Conservation (phyloP, 2,329 filamentous ascomycete genomes). For the Colletotrichum australisinense region DNA sequence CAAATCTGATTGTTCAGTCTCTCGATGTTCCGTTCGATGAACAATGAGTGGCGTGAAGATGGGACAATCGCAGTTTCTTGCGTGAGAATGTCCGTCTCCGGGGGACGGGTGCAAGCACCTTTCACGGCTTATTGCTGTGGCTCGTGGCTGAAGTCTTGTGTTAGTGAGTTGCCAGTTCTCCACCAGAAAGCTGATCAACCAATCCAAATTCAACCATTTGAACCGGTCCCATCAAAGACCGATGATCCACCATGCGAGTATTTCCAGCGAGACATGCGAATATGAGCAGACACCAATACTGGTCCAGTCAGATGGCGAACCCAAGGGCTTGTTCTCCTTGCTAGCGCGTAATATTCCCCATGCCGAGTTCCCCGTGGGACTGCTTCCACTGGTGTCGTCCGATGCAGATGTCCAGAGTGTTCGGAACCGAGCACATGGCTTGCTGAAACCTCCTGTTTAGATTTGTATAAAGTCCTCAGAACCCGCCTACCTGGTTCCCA, state of each 20-base stretch:
- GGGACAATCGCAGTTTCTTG: background rate
- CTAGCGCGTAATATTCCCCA: background rate
- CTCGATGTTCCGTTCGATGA: background rate
- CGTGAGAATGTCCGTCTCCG: background rate
- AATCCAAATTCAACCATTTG: background rate
- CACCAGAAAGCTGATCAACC: background rate
- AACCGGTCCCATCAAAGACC: background rate
- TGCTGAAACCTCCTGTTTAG: background rate
- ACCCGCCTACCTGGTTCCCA: background rate
- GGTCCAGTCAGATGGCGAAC: background rate
- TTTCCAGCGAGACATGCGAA: background rate
- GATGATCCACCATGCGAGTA: background rate
- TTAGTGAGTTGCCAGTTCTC: background rate
- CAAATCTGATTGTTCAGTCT: background rate
- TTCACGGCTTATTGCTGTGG: background rate
- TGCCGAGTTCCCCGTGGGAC: background rate
- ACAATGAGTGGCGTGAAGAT: background rate
- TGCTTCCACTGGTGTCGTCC: background rate
- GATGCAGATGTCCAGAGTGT: background rate
- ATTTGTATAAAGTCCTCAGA: background rate
- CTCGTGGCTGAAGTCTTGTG: background rate
- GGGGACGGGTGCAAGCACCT: background rate
- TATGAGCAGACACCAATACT: background rate
- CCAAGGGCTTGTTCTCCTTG: background rate
- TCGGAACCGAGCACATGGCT: background rate